Evolutionary conservation across 2,329 filamentous ascomycete species (phyloP), one percentile per base, ranked within the genome.

Genomic region (Pezicula carpinea): DNA sequence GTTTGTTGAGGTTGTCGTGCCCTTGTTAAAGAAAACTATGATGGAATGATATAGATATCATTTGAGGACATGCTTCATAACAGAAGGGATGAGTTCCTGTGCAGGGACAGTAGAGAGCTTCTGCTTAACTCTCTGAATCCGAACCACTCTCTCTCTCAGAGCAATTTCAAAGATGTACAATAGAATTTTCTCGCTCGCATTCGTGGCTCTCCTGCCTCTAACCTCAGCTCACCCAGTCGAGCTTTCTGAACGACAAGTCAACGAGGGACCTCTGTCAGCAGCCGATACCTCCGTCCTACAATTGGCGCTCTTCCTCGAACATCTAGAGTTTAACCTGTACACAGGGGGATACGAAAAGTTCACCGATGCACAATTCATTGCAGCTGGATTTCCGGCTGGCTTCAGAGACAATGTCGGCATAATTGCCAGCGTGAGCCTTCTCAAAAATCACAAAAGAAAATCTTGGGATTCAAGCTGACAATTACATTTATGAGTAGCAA

Each of bases 251-350:
- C 15, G 38, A n/a, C 38, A 39, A 39, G 40, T 22, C 14, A n/a
- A 13, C 10, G 38, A n/a, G 5, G 33, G 33, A 15, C 40, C 40
- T 8, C 23, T 57, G 4, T 50, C 46, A 11, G 34, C 44, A 10
- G 50, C 48, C 26, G 54, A 52, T 43, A 48, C 44, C 4, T 43
- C 34, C 18, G 52, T 48, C 14, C 50, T 60, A 18, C 55, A 60
- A 42, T 15, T 63, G 32, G 61, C 61, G n/a, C 54, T 58, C 38
- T 64, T 62, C 48, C 54, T 64, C 13, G 60, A 64, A 41, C 56
- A 63, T 42, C 51, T 64, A 5, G 60, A 64, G 43, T 51, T 56
- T 1, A 48, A 44, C 17, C 53, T 62, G 21, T 63, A 62, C 49
- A 55, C 57, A 18, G 52, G 56, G 18, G 62, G 62, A 2, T 58